Evolutionary conservation across 2,329 filamentous ascomycete genomes (phyloP), one percentile per base, ranked within the genome.

Genomic region (Zasmidium angulare): DNA sequence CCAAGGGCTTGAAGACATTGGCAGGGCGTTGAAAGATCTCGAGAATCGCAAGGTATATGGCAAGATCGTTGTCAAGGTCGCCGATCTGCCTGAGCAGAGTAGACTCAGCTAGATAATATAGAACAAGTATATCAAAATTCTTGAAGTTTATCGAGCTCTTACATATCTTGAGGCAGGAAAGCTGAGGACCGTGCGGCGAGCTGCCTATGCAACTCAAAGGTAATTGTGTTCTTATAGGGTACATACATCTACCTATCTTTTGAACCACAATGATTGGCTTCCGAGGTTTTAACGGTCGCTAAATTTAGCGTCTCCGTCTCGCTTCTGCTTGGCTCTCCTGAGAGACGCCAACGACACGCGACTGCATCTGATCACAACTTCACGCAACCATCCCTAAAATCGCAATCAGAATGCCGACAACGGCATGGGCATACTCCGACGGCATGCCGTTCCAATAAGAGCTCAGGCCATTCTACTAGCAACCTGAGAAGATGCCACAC

Each of bases 1-100:
- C 63, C 56, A 68, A 19, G 83, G 83, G 0, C 71, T 87, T 12
- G 76, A 79, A 48, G 77, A 77, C 58, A 77, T 85, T 1, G 75
- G 77, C 0, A 68, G 70, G 17, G 84, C 84, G 3, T 72, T 87
- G 65, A 72, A 77, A 46, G 83, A 85, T 63, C 72, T 86, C 19
- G 74, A 75, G 2, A 68, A 73, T 7, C 75, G 81, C 40, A 83
- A 78, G 65, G 75, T 83, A 10, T 84, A 79, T 74, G 84, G 84
- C 2, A 85, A 86, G 65, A 81, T 83, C 4, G 76, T 86, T 0
- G 71, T 86, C n/a, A 75, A 72, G 46, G 71, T 82, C 19, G 68
- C 68, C 7, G 66, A 70, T 7, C 67, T 66, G 19, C 51, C 60
- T 43, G 62, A 60, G 31, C 47, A 22, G n/a, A 61, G 63, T 21